Evolutionary conservation across 1,139 yeast genomes (phyloP).

Genomic region (Candida gigantensis): DNA sequence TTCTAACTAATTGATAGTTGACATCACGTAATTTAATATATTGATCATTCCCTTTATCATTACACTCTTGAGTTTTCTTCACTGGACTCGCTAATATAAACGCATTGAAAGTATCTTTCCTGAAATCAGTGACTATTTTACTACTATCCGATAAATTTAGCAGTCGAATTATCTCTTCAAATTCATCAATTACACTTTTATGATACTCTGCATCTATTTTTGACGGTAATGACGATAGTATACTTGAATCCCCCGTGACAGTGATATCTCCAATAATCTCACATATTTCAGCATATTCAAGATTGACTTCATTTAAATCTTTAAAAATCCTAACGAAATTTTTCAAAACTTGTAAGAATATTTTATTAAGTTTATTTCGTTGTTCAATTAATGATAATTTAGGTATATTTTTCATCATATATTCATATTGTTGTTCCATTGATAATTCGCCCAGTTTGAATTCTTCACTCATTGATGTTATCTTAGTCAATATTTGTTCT

Average conservation of each 20-base stretch:
- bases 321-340: constrained; percentile 34
- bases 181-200: constrained; percentile 29
- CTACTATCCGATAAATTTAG: constrained; percentile 18
- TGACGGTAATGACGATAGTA: constrained; percentile 24
- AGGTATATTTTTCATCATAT: constrained; percentile 29
- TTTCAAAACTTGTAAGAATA: constrained; percentile 37
- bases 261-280: constrained; percentile 31
- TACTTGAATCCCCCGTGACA: neutral
- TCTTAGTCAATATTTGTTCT: constrained; percentile 27
- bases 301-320: constrained; percentile 29
- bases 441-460: constrained; percentile 28
- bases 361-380: constrained; percentile 33
- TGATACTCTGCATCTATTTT: constrained; percentile 35
- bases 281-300: constrained; percentile 27
- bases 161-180: constrained; percentile 27
- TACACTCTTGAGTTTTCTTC: constrained; percentile 20
- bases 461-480: constrained; percentile 16
- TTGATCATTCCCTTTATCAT: constrained; percentile 4
- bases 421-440: constrained; percentile 29
- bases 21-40: constrained; percentile 28
- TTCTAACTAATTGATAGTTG: constrained; percentile 38
- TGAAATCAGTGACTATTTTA: constrained; percentile 11
- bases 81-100: constrained; percentile 45
- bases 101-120: constrained; percentile 22
- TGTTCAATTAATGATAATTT: constrained; percentile 32